Evolutionary conservation across 2,329 filamentous ascomycete species (phyloP), one percentile per base, ranked within the genome.

Genomic region (Periconia digitata): DNA sequence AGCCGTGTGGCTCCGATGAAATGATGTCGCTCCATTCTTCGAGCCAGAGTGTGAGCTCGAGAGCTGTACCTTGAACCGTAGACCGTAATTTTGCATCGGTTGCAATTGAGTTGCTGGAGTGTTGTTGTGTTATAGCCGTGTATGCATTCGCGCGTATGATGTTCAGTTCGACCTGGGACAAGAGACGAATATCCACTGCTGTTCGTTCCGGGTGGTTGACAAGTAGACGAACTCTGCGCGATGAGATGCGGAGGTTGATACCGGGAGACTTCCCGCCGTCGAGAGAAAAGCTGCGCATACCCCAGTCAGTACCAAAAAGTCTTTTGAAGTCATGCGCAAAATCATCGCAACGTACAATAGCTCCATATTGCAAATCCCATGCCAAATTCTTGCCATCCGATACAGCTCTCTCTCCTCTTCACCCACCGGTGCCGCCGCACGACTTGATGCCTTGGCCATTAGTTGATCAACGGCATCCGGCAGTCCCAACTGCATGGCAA

Each of bases 141-240:
- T 71, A 67, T 2, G 63, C 63, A 23, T 65, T 55, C 1, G 62
- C 51, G 7, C 75, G 66, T 4, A 76, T 62, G 8, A 72, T 64
- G 43, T 77, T 78, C 13, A 78, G 61, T 62, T 77, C 79, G 3
- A 81, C 73, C 51, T 82, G 79, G 2, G 79, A 76, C 27, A 82
- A 72, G 0, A 83, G 63, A 6, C 78, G 75, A 15, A 81, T 61
- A 56, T 83, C 80, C 7, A 81, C 66, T 3, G 74, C 59, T 0
- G 75, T 79, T 1, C 74, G 72, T 1, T 71, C 70, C 0, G 70
- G 63, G 49, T 75, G 74, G 17, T 71, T 63, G 1, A 80, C 63
- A 3, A 81, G 61, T 16, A 74, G 69, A 16, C 79, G 66, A 22
- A 76, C 76, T 20, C 77, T 69, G 7, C 77, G 72, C 6, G 74